These are phyloP conservation scores for Monosporozyma servazzii DNA, from an alignment of 805 yeast genomes.

Conservation along the genomic window DNA sequence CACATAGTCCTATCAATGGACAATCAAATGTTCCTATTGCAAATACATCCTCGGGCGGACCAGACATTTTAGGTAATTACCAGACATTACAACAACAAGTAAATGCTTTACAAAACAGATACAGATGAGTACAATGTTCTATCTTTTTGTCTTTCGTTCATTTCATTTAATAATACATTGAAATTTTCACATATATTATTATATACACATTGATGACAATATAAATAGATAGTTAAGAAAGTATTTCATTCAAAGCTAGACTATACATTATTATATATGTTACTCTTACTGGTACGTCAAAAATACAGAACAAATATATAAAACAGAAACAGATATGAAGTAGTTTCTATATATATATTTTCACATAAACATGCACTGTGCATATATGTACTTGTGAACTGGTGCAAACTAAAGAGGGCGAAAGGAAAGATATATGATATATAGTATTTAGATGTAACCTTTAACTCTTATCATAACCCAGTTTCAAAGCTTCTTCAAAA, in stretches of 20 bases:
- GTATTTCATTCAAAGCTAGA: too few relatives aligned
- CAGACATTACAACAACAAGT: slow-evolving; percentile 64
- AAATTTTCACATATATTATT: background rate
- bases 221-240: background rate
- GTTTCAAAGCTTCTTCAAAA: slow-evolving; percentile 21
- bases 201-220: background rate
- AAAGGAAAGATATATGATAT: too few relatives aligned
- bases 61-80: slow-evolving; percentile 50
- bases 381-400: background rate
- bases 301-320: too few relatives aligned
- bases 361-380: too few relatives aligned
- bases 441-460: background rate
- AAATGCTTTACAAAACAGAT: slow-evolving; percentile 37
- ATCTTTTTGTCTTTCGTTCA: background rate
- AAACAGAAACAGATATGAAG: too few relatives aligned
- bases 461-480: slow-evolving; percentile 9
- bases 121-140: slow-evolving; percentile 9
- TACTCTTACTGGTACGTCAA: too few relatives aligned
- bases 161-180: background rate
- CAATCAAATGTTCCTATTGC: background rate
- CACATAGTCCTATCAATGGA: background rate
- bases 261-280: background rate
- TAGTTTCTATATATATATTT: too few relatives aligned
- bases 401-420: background rate
- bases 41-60: background rate